These are phyloP conservation scores for Tricladium varicosporioides DNA, from an alignment of 2,329 filamentous ascomycete genomes.

Conservation along the genomic window DNA sequence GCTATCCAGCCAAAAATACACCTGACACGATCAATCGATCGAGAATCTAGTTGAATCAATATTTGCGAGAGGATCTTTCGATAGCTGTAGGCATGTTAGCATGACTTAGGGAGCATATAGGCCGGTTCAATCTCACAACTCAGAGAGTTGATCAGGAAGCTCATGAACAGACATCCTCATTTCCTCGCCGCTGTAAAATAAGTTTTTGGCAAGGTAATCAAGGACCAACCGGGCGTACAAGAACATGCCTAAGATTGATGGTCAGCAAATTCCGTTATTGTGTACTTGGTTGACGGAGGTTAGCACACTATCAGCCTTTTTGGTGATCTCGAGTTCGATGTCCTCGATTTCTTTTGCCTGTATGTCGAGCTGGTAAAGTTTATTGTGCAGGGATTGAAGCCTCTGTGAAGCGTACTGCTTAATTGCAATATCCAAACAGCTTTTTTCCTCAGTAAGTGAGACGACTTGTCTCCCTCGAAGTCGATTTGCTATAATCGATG, in stretches of 20 bases:
- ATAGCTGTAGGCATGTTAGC: constrained; percentile 28
- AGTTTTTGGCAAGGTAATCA: constrained; percentile 34
- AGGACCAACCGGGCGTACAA: constrained; percentile 37
- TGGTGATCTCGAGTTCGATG: background rate
- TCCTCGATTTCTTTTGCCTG: constrained; percentile 26
- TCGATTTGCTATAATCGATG: constrained; percentile 15
- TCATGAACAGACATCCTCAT: constrained; percentile 25
- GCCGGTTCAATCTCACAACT: constrained; percentile 9
- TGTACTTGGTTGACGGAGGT: background rate
- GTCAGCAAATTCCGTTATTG: background rate
- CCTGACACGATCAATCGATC: constrained; percentile 31
- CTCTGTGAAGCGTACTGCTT: constrained; percentile 19
- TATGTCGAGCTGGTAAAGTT: background rate
- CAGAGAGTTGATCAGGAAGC: background rate
- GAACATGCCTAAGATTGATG: constrained; percentile 36
- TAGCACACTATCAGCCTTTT: background rate
- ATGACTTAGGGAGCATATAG: constrained; percentile 23
- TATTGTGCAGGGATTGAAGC: background rate
- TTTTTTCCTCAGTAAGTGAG: constrained; percentile 31
- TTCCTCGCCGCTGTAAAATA: constrained; percentile 32
- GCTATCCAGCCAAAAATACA: constrained; percentile 38
- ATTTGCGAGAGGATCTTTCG: constrained; percentile 31
- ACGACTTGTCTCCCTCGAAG: constrained; percentile 22
- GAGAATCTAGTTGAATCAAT: constrained; percentile 23
- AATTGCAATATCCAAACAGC: constrained; percentile 21